Conservation (phyloP, 768 basidiomycete species). For the Russula olivacea region DNA sequence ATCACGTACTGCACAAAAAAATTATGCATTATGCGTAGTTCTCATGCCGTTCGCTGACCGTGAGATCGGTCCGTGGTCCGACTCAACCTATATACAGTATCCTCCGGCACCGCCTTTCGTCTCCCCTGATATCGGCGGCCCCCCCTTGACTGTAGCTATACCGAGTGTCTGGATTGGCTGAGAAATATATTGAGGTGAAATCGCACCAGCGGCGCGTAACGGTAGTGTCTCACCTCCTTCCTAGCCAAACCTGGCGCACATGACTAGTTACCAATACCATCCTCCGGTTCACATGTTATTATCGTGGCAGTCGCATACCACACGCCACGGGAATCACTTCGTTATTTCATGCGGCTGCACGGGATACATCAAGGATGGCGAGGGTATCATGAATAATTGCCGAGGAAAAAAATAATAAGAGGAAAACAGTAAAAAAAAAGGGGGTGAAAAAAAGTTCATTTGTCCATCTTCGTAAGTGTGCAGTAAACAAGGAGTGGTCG, state of each 20-base stretch:
- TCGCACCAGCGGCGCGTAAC: neutral
- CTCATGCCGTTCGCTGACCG: neutral
- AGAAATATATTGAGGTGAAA: neutral
- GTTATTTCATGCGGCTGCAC: slow-evolving; percentile 25
- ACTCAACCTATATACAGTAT: neutral
- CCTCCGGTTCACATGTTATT: neutral
- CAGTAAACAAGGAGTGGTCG: slow-evolving; percentile 13
- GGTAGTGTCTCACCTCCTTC: no score
- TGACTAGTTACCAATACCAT: no score
- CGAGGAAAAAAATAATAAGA: slow-evolving; percentile 1
- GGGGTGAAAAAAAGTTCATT: slow-evolving; percentile 4
- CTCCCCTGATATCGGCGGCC: neutral
- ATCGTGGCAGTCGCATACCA: neutral
- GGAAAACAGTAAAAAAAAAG: no score
- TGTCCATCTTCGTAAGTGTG: slow-evolving; percentile 17
- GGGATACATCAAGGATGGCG: slow-evolving; percentile 24
- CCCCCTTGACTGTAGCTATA: neutral
- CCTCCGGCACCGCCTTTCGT: neutral
- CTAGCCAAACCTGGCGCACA: neutral
- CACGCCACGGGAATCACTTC: slow-evolving; percentile 22
- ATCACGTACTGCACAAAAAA: slow-evolving; percentile 32
- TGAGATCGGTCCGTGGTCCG: neutral
- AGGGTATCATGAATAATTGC: slow-evolving; percentile 27
- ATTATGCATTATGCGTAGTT: slow-evolving; percentile 36
- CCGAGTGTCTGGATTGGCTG: neutral